These are phyloP conservation scores for Ceriops zippeliana DNA, from an alignment of 345 rosid genomes.

Conservation along the genomic window DNA sequence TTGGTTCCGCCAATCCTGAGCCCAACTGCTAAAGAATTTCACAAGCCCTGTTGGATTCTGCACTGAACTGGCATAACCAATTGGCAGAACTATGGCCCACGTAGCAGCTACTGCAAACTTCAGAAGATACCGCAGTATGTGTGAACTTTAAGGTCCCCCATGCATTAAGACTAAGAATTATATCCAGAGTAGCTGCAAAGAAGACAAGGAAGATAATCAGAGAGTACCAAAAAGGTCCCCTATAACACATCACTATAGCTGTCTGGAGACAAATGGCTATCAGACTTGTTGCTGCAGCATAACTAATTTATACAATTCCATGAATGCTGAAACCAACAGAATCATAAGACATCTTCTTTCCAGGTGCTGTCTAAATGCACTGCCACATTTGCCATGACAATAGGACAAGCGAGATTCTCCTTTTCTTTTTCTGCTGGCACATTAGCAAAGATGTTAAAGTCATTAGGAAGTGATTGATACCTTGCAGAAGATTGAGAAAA, in stretches of 20 bases:
- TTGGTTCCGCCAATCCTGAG: conserved; percentile 53
- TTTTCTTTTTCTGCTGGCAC: not conserved
- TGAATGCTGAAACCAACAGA: not conserved
- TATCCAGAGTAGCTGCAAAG: conserved; percentile 67
- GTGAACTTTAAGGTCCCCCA: conserved; percentile 77
- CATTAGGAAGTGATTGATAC: conserved; percentile 31
- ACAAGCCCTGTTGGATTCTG: conserved; percentile 73
- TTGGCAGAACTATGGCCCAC: conserved; percentile 82
- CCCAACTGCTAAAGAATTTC: conserved; percentile 63
- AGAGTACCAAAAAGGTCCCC: not conserved
- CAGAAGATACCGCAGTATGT: conserved; percentile 73
- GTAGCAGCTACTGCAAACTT: conserved; percentile 72
- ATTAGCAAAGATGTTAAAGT: not conserved
- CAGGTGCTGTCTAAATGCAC: not conserved
- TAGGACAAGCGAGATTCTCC: not conserved
- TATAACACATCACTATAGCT: not conserved
- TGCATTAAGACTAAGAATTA: conserved; percentile 77
- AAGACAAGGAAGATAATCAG: conserved; percentile 12
- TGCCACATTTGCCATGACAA: not conserved
- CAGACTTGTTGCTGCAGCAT: conserved; percentile 1
- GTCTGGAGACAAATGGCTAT: not conserved
- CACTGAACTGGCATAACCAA: conserved; percentile 69
- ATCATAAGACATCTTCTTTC: not conserved
- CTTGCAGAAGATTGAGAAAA: conserved; percentile 83
- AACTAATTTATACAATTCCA: no score